Evolutionary conservation across 352 stramenopile genomes (phyloP).

Genomic region (Phytopythium montanum): DNA sequence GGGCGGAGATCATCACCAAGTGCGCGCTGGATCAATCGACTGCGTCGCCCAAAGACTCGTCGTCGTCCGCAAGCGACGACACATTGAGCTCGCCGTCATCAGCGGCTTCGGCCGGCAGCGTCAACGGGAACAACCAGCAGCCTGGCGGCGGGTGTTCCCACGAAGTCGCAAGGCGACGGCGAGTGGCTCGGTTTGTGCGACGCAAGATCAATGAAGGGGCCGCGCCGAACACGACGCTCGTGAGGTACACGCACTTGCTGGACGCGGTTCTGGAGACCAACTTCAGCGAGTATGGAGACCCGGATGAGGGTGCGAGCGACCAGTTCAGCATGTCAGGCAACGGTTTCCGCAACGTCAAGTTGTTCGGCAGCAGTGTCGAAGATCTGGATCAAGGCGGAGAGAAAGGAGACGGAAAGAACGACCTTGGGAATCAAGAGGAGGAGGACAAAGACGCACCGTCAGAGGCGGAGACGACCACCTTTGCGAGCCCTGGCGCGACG

Average conservation of each 20-base stretch:
- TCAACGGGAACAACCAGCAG: not conserved
- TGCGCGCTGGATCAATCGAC: constrained; percentile 33
- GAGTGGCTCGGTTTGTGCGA: constrained; percentile 55
- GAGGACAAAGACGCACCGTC: constrained; percentile 19
- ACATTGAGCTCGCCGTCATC: not conserved
- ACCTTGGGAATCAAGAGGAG: constrained; percentile 1
- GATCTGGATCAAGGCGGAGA: not conserved
- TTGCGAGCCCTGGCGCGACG: constrained; percentile 18
- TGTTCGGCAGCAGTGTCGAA: constrained; percentile 5
- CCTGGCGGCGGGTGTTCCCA: not conserved
- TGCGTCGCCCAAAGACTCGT: not conserved
- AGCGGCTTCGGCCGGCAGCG: not conserved
- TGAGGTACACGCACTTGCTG: constrained; percentile 52
- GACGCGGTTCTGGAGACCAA: constrained; percentile 69
- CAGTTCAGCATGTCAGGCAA: constrained; percentile 1
- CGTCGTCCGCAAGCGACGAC: not conserved
- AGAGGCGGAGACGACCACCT: not conserved
- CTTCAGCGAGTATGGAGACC: constrained; percentile 46
- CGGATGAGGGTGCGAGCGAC: constrained; percentile 8
- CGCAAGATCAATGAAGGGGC: constrained; percentile 63
- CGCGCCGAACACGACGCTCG: constrained; percentile 63
- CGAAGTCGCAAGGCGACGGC: constrained; percentile 40
- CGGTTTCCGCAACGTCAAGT: constrained; percentile 12
- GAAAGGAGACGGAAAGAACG: not conserved
- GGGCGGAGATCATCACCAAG: constrained; percentile 74